Evolutionary conservation across 805 yeast species (phyloP), one percentile per base, ranked within the genome.

Genomic region (Monosporozyma unispora): DNA sequence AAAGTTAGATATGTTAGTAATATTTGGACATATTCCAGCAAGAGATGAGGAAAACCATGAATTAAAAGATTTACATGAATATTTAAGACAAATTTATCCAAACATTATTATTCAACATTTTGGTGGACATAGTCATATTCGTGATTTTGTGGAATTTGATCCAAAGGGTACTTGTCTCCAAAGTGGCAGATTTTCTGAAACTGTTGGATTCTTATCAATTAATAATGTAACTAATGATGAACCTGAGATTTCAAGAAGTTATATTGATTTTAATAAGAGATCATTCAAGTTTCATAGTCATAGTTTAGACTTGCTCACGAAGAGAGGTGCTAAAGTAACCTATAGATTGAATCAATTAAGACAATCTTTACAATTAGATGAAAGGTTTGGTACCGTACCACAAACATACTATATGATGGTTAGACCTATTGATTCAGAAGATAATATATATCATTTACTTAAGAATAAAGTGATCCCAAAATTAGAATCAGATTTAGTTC

Each of bases 91-190:
- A 25, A 84, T 78, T 57, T 33, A 33, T 31, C 91, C 95, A 5
- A 62, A 73, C 28, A 73, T 76, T 0, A 70, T 80, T 0, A 84
- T 91, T 48, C 96, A 88, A 63, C 87, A 84, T 57, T 83, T 91
- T 66, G 98, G 97, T 1, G 98, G 97, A 1, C 98, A 91, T 67
- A 81, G 95, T 27, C 98, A 91, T 62, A 80, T 91, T 14, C 73
- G 98, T 53, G 98, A 91, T 65, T 91, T 84, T 64, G 75, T 79
- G 7, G 70, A 78, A 3, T 71, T 81, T 46, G 98, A 91, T 60
- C 68, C 71, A 1, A 70, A 68, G 45, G 76, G 90, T 22, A 80
- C 86, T 0, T 96, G 83, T 0, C 66, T 91, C n/a, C 96, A 91
- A 68, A 86, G 96, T 62, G 98, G 98, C 0, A 72, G 96, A 46